Conservation (phyloP, 1,284 basidiomycete species). For the Xerocomus amazonicus region DNA sequence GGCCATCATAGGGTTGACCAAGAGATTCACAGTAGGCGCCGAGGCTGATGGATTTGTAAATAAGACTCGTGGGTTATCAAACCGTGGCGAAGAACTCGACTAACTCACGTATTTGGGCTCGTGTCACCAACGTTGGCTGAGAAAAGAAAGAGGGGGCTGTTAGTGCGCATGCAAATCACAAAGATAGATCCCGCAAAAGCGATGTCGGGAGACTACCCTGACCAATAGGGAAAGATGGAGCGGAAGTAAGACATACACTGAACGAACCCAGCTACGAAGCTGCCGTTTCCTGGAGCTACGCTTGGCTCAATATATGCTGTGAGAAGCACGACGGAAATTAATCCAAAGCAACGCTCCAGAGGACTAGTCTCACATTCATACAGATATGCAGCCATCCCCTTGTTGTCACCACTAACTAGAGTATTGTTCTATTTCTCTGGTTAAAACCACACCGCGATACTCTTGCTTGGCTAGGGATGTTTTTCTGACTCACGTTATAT, state of each 20-base stretch:
- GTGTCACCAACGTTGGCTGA: constrained; percentile 76
- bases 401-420: constrained; percentile 72
- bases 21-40: constrained; percentile 78
- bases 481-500: constrained; percentile 51
- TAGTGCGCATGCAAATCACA: background rate
- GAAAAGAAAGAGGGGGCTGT: background rate
- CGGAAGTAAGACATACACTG: constrained; percentile 47
- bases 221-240: background rate
- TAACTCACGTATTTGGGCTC: constrained; percentile 68
- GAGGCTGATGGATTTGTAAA: constrained; percentile 36
- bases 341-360: background rate
- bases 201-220: background rate
- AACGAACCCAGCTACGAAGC: constrained; percentile 73
- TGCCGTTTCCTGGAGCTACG: constrained; percentile 62
- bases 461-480: background rate
- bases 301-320: constrained; percentile 60
- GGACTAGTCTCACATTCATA: constrained; percentile 54
- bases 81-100: background rate
- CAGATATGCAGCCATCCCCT: constrained; percentile 77
- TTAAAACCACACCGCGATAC: constrained; percentile 2
- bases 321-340: background rate
- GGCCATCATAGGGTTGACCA: constrained; percentile 62
- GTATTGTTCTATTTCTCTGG: constrained; percentile 63
- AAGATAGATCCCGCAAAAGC: background rate
- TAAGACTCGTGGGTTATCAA: background rate